phyloP scores from a whole-genome alignment of 179 eudicot genomes.

The Silene coronaria region DNA sequence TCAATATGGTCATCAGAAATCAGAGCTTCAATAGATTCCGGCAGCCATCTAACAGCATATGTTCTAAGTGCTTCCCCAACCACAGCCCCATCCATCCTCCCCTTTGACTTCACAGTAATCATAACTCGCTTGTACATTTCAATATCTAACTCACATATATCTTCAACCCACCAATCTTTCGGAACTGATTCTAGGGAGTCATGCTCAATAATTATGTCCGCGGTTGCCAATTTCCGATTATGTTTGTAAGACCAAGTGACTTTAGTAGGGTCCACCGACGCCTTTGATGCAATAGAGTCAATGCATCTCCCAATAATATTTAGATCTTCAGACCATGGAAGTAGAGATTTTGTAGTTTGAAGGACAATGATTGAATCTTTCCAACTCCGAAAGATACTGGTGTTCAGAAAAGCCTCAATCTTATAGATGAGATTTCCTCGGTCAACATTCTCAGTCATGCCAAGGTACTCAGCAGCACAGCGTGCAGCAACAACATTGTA shows the following conservation, averaged over 20 bases:
- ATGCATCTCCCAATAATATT: slow-evolving; percentile 59
- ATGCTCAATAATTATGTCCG: slow-evolving; percentile 41
- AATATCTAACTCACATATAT: slow-evolving; percentile 71
- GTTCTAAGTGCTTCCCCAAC: slow-evolving; percentile 71
- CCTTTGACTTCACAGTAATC: slow-evolving; percentile 61
- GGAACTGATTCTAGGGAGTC: slow-evolving; percentile 49
- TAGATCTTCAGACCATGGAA: slow-evolving; percentile 72
- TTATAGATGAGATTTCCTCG: slow-evolving; percentile 65
- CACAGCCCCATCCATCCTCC: slow-evolving; percentile 60
- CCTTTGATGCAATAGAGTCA: slow-evolving; percentile 74
- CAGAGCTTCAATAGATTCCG: slow-evolving; percentile 59
- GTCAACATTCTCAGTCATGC: slow-evolving; percentile 73
- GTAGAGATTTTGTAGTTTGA: slow-evolving; percentile 53
- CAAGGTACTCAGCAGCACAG: slow-evolving; percentile 85
- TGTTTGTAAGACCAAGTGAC: slow-evolving; percentile 81
- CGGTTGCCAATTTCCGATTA: slow-evolving; percentile 46
- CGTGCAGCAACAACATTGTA: slow-evolving; percentile 83
- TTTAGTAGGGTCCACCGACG: slow-evolving; percentile 53
- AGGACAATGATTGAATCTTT: slow-evolving; percentile 81
- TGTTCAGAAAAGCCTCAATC: slow-evolving; percentile 74
- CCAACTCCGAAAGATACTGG: slow-evolving; percentile 71
- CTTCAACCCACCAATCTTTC: slow-evolving; percentile 94
- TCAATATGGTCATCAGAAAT: slow-evolving; percentile 45
- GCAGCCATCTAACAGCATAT: slow-evolving; percentile 74
- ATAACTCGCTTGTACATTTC: slow-evolving; percentile 62